These are phyloP conservation scores for Scytalidium sp. DNA, from an alignment of 2,329 filamentous ascomycete genomes.

Conservation along the genomic window DNA sequence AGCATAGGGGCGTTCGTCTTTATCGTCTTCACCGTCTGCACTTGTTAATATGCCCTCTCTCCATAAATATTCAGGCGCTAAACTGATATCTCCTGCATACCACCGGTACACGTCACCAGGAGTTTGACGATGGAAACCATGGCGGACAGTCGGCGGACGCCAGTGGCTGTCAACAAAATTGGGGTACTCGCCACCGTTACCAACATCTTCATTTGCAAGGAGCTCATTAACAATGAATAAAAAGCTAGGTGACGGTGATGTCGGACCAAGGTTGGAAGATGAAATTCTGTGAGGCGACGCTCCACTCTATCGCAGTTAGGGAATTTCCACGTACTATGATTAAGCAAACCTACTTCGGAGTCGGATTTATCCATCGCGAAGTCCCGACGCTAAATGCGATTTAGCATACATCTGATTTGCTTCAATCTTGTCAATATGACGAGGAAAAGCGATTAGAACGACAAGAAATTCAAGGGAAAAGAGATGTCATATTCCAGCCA, in stretches of 20 bases:
- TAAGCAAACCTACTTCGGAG: slow-evolving; percentile 1
- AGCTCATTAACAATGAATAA: slow-evolving; percentile 38
- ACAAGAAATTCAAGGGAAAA: background rate
- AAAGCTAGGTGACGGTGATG: slow-evolving; percentile 24
- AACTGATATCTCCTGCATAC: slow-evolving; percentile 12
- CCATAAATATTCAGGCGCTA: slow-evolving; percentile 12
- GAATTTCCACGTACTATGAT: background rate
- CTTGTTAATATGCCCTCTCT: no score
- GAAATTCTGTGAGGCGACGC: slow-evolving; percentile 1
- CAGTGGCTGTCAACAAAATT: slow-evolving; percentile 12
- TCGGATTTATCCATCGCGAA: slow-evolving; percentile 2
- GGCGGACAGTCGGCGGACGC: slow-evolving; percentile 14
- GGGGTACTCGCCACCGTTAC: slow-evolving; percentile 9
- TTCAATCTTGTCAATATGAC: background rate
- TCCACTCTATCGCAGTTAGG: slow-evolving; percentile 3
- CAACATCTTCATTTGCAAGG: slow-evolving; percentile 28
- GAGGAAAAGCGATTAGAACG: no score
- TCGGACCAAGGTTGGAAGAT: background rate
- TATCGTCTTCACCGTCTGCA: no score
- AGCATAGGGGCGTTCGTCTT: no score
- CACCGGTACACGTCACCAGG: slow-evolving; percentile 21
- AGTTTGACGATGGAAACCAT: slow-evolving; percentile 14
- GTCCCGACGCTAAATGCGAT: background rate
- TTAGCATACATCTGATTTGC: background rate
- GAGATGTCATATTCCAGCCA: background rate